phyloP scores from a whole-genome alignment of 192 early-diverging fungal genomes.

The Linnemannia zychae region DNA sequence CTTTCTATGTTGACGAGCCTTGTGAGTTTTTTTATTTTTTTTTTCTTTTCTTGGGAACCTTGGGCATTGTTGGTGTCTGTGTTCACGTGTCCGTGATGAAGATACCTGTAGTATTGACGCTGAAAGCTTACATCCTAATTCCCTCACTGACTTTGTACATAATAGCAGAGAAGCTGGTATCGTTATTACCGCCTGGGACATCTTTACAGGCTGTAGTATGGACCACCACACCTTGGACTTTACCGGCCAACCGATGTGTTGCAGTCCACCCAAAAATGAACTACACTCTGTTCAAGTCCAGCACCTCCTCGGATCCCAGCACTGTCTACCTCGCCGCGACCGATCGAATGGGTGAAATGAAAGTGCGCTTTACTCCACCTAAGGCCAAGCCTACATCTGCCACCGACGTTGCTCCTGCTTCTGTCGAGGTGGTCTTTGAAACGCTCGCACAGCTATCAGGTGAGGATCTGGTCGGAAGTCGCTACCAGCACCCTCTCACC shows the following conservation, averaged over 20 bases:
- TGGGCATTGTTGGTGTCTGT: background rate
- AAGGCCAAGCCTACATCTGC: background rate
- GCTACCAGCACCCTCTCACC: constrained; percentile 70
- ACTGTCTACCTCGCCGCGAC: constrained; percentile 38
- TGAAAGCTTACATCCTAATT: background rate
- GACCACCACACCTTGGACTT: constrained; percentile 88
- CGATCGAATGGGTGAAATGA: constrained; percentile 47
- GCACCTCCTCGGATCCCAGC: constrained; percentile 10
- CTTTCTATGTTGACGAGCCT: constrained; percentile 63
- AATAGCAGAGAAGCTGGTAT: constrained; percentile 16
- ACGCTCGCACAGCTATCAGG: constrained; percentile 49
- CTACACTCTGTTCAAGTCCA: constrained; percentile 41
- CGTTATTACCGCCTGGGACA: constrained; percentile 6
- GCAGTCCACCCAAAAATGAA: constrained; percentile 42
- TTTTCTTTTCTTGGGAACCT: background rate
- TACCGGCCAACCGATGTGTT: constrained; percentile 75
- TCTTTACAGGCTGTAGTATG: constrained; percentile 69
- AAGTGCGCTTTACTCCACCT: constrained; percentile 15
- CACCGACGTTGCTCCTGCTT: background rate
- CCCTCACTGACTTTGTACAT: background rate
- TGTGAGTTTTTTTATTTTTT: constrained; percentile 36
- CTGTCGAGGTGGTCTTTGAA: constrained; percentile 9
- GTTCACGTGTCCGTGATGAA: background rate
- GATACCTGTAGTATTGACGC: background rate
- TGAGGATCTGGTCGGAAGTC: constrained; percentile 64